These are phyloP conservation scores for Diaporthe sp. DNA, from an alignment of 2,329 filamentous ascomycete genomes.

Conservation along the genomic window DNA sequence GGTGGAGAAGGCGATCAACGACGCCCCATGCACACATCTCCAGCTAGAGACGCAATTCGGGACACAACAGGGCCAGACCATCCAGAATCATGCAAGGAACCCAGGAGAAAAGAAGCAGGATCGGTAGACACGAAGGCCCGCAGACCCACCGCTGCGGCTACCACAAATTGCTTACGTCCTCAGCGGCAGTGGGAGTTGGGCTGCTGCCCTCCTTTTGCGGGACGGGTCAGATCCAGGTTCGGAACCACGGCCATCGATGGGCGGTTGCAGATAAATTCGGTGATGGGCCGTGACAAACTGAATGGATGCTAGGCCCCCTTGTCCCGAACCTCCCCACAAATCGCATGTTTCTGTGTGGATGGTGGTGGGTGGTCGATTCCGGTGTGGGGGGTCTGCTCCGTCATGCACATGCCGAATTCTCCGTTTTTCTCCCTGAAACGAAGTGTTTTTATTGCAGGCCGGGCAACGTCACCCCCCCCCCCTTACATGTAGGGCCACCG, in stretches of 20 bases:
- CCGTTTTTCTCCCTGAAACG: slow-evolving; percentile 24
- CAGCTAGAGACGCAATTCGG: background rate
- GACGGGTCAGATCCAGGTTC: background rate
- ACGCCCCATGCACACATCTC: background rate
- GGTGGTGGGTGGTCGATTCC: background rate
- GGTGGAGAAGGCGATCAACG: background rate
- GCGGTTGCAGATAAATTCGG: slow-evolving; percentile 28
- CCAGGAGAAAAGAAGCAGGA: background rate
- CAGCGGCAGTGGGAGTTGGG: background rate
- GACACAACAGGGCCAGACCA: background rate
- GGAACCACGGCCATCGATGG: slow-evolving; percentile 23
- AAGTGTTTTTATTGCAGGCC: slow-evolving; percentile 26
- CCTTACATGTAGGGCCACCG: background rate
- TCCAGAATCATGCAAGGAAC: background rate
- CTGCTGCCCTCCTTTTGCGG: slow-evolving; percentile 5
- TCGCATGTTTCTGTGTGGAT: slow-evolving; percentile 19
- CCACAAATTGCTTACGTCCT: background rate
- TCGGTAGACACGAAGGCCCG: background rate
- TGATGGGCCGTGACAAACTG: background rate
- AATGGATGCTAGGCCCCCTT: slow-evolving; percentile 2
- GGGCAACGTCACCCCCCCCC: slow-evolving; percentile 1
- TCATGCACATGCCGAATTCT: slow-evolving; percentile 9
- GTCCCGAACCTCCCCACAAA: slow-evolving; percentile 10
- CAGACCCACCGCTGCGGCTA: slow-evolving; percentile 3
- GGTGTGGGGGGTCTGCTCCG: slow-evolving; percentile 15